phyloP scores from a whole-genome alignment of 2,329 filamentous ascomycete species.

The Colletotrichum lindemuthianum region DNA sequence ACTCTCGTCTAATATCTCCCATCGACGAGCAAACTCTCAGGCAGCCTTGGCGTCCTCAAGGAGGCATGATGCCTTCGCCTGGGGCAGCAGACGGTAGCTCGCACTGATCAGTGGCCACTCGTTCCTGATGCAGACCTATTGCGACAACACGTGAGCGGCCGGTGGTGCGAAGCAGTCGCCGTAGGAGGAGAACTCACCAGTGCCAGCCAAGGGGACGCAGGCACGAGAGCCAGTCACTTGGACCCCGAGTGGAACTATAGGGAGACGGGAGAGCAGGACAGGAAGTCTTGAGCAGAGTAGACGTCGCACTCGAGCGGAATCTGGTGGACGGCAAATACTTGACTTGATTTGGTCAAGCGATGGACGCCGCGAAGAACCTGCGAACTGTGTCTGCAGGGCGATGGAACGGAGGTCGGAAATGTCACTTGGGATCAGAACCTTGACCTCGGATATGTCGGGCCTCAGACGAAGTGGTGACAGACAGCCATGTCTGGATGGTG shows the following conservation, averaged over 20 bases:
- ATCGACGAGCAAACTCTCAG: slow-evolving; percentile 44
- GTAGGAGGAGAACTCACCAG: slow-evolving; percentile 39
- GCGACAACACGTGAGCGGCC: background rate
- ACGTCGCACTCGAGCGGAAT: slow-evolving; percentile 49
- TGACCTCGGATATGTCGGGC: background rate
- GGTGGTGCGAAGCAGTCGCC: background rate
- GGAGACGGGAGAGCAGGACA: slow-evolving; percentile 42
- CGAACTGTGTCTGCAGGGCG: background rate
- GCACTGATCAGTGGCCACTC: slow-evolving; percentile 48
- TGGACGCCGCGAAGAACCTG: background rate
- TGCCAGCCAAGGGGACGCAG: slow-evolving; percentile 48
- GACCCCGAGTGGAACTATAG: slow-evolving; percentile 51
- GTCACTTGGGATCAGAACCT: no score
- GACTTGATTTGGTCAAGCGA: slow-evolving; percentile 38
- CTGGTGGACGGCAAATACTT: slow-evolving; percentile 44
- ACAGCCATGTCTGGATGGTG: background rate
- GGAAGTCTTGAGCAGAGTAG: slow-evolving; percentile 42
- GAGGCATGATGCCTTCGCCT: slow-evolving; percentile 42
- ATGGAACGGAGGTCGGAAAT: no score
- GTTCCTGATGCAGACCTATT: slow-evolving; percentile 43
- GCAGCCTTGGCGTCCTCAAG: slow-evolving; percentile 45
- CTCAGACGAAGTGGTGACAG: background rate
- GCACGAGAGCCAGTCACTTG: slow-evolving; percentile 45
- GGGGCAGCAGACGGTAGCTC: slow-evolving; percentile 49
- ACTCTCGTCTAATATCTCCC: slow-evolving; percentile 21